Percentiles rank a stretch among this genome's conserved stretches.
Conservation (phyloP, 2,329 filamentous ascomycete genomes). For the Sporothrix humicola region DNA sequence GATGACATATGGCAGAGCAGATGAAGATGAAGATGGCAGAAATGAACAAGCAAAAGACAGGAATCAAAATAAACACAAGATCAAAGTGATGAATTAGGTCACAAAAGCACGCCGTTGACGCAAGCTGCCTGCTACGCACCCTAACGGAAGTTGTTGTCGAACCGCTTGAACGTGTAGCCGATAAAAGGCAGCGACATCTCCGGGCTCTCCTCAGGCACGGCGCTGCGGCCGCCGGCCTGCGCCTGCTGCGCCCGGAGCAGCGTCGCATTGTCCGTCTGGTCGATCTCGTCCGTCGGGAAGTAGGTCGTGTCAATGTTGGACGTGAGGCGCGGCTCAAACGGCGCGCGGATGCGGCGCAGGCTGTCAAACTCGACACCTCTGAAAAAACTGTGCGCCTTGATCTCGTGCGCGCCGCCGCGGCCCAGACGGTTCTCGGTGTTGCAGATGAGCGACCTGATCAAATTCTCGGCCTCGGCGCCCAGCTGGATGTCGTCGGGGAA, state of each 20-base stretch:
- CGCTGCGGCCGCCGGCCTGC: conserved; percentile 61
- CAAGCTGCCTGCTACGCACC: too few relatives aligned
- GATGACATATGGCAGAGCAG: neutral
- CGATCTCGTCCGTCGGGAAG: conserved; percentile 98
- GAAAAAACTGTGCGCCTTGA: conserved; percentile 96
- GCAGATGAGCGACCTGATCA: conserved; percentile 92
- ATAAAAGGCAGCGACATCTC: conserved; percentile 97
- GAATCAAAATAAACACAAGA: neutral
- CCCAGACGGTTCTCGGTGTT: conserved; percentile 92
- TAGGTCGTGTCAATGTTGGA: conserved; percentile 97
- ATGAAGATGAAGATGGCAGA: neutral
- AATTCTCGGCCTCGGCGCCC: conserved; percentile 84
- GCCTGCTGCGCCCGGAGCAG: conserved; percentile 80
- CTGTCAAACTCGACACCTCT: conserved; percentile 94
- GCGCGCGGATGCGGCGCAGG: conserved; percentile 88
- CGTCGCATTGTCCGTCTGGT: conserved; percentile 92
- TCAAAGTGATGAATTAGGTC: conserved; percentile 2
- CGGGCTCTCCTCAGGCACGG: conserved; percentile 73
- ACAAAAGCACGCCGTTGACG: neutral
- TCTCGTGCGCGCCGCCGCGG: conserved; percentile 82
- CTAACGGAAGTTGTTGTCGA: conserved; percentile 72
- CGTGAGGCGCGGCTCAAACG: conserved; percentile 91
- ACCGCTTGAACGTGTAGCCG: conserved; percentile 97
- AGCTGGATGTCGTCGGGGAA: conserved; percentile 95
- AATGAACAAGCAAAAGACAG: neutral